Base-by-base conservation (phyloP, 2,329 filamentous ascomycete genomes). In the Penicillium sp. region DNA sequence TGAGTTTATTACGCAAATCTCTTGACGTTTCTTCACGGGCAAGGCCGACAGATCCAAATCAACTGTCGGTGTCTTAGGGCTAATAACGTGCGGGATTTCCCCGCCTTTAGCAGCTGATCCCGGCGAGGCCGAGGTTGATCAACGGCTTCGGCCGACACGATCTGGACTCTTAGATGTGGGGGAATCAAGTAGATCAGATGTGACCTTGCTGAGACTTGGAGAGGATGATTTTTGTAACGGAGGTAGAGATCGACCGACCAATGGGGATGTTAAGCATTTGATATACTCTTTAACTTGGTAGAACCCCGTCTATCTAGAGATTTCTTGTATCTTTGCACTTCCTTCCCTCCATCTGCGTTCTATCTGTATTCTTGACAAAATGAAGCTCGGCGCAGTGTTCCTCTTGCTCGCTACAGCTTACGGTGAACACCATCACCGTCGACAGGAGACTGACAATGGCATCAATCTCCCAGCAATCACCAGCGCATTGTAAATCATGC, bases 381-480 rank as follows among this genome's bases (percentile, higher is more conserved):
- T 61, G 61, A 60, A 50, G 35, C 18, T 59, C 22, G 46, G 49
- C 2, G 27, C 44, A 13, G 18, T 48, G 6, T 18, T 63, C 6
- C 31, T 58, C 37, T 43, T 49, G 11, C 33, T 62, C 12, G 39
- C 54, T n/a, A 55, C 60, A 22, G 58, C 52, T 9, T 45, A 37
- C 25, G 33, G 41, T 41, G 49, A 52, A 4, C 53, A 54, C 3
- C 57, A 34, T 29, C 55, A 51, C 16, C 51, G 50, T 27, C 54
- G 51, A 41, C 49, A 53, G 38, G 52, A 50, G 9, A 50, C 43
- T 9, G 41, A 54, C 13, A 28, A 33, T 5, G 51, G 57, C 14
- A 55, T 53, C 36, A 55, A 64, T 41, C 49, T 62, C 18, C 53
- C 53, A 4, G 46, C 59, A 0, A 40, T 64, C 10, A 53, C 54